Percentiles rank a stretch among this genome's conserved stretches.
Evolutionary conservation across 176 grass and related monocot species (phyloP).

Genomic region (Eleusine coracana): DNA sequence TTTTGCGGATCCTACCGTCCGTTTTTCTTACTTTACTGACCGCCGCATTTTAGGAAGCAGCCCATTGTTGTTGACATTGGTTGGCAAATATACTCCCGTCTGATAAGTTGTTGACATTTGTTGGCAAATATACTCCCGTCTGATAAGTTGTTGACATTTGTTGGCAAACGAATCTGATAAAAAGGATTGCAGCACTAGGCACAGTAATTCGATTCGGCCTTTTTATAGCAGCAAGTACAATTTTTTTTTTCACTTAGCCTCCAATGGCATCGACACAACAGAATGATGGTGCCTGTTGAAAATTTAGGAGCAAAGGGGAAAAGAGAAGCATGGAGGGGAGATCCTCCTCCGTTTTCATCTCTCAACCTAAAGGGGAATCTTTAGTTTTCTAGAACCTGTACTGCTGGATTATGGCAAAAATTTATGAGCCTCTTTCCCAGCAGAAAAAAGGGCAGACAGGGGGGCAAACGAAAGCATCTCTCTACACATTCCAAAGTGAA

Average conservation of each 20-base stretch:
- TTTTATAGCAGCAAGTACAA: not conserved
- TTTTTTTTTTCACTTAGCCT: slow-evolving; percentile 10
- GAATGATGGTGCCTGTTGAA: slow-evolving; percentile 43
- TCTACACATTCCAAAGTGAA: slow-evolving; percentile 46
- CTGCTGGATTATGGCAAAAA: slow-evolving; percentile 48
- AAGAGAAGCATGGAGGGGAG: slow-evolving; percentile 10
- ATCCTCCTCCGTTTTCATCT: slow-evolving; percentile 35
- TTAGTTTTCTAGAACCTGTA: slow-evolving; percentile 59
- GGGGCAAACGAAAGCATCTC: slow-evolving; percentile 20
- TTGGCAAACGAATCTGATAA: slow-evolving; percentile 24
- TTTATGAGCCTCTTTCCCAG: slow-evolving; percentile 38
- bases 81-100: not conserved
- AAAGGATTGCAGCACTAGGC: not conserved
- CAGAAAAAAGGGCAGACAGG: slow-evolving; percentile 35
- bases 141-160: not conserved
- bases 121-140: not conserved
- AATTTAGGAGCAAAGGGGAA: slow-evolving; percentile 17
- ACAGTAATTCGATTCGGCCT: slow-evolving; percentile 24
- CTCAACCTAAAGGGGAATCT: slow-evolving; percentile 24
- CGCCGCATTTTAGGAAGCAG: not conserved
- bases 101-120: not conserved
- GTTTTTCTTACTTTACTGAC: slow-evolving; percentile 1
- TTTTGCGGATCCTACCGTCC: not conserved
- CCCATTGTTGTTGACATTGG: slow-evolving; percentile 25
- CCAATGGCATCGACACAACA: slow-evolving; percentile 23